Evolutionary conservation across 345 rosid genomes (phyloP).

Genomic region (Odontarrhena argentea): DNA sequence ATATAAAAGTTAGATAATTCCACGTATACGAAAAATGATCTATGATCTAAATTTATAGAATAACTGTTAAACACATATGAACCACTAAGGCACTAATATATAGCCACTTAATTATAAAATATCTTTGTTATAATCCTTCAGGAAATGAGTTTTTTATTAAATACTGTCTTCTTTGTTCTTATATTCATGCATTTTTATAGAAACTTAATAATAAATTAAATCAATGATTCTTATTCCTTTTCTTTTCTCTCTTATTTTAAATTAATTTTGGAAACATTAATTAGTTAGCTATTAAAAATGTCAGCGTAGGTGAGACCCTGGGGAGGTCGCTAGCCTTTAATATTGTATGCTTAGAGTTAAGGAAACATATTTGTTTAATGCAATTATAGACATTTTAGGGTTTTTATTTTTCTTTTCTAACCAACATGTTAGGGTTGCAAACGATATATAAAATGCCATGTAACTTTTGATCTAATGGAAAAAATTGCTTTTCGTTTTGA

Average conservation of each 20-base stretch:
- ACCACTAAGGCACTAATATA: too few relatives aligned
- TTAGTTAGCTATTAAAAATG: background rate
- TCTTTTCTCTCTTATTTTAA: too few relatives aligned
- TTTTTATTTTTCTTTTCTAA: background rate
- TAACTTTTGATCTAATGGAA: background rate
- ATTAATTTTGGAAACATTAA: background rate
- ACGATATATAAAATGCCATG: background rate
- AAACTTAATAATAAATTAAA: background rate
- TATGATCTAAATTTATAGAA: too few relatives aligned
- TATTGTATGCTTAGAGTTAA: background rate
- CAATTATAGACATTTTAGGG: slow-evolving; percentile 15
- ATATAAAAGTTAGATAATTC: too few relatives aligned
- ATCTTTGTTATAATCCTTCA: too few relatives aligned
- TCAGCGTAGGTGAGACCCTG: slow-evolving; percentile 25
- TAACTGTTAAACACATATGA: too few relatives aligned
- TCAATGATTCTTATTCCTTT: background rate
- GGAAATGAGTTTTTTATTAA: too few relatives aligned
- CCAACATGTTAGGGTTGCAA: slow-evolving; percentile 12
- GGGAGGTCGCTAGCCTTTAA: slow-evolving; percentile 20
- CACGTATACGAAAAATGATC: too few relatives aligned
- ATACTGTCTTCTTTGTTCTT: background rate
- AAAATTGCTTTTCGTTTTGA: background rate
- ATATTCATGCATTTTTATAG: background rate
- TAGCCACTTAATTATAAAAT: too few relatives aligned
- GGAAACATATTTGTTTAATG: background rate